These are phyloP conservation scores for Candida verbasci DNA, from an alignment of 805 yeast genomes.

Conservation along the genomic window DNA sequence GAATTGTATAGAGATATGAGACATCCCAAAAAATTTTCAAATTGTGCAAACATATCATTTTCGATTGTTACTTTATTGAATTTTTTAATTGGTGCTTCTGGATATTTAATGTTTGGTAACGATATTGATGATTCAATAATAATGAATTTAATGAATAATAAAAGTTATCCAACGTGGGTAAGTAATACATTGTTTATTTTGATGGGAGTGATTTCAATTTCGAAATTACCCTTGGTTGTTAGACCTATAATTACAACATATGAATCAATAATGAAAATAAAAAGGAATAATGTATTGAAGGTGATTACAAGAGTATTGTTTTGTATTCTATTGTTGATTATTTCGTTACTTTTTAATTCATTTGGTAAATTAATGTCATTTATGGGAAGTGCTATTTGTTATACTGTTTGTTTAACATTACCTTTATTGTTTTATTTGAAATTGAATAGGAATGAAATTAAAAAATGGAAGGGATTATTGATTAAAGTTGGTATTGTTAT, in stretches of 20 bases:
- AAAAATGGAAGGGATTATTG: slow-evolving; percentile 6
- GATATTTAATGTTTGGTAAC: slow-evolving; percentile 78
- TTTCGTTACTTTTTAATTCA: slow-evolving; percentile 30
- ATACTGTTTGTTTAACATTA: slow-evolving; percentile 35
- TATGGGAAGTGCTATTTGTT: slow-evolving; percentile 39
- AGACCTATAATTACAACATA: slow-evolving; percentile 37
- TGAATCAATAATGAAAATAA: slow-evolving; percentile 23
- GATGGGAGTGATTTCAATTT: slow-evolving; percentile 38
- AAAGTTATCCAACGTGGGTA: slow-evolving; percentile 63
- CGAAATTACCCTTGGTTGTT: slow-evolving; percentile 36
- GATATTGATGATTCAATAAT: slow-evolving; percentile 69
- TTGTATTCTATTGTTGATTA: slow-evolving; percentile 16
- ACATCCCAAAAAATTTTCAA: slow-evolving; percentile 55
- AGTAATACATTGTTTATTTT: slow-evolving; percentile 24
- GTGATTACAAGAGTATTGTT: slow-evolving; percentile 18
- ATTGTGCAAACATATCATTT: slow-evolving; percentile 53
- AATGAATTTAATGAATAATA: slow-evolving; percentile 61
- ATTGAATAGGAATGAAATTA: slow-evolving; percentile 19
- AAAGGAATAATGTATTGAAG: slow-evolving; percentile 5
- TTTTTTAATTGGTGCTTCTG: slow-evolving; percentile 56
- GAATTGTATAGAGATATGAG: slow-evolving; percentile 70
- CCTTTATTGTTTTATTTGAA: slow-evolving; percentile 34
- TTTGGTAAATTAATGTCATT: slow-evolving; percentile 40
- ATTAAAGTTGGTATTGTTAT: slow-evolving; percentile 17
- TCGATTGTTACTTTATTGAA: slow-evolving; percentile 56